Evolutionary conservation across 441 rosid species (phyloP).

Genomic region (Breynia disticha): DNA sequence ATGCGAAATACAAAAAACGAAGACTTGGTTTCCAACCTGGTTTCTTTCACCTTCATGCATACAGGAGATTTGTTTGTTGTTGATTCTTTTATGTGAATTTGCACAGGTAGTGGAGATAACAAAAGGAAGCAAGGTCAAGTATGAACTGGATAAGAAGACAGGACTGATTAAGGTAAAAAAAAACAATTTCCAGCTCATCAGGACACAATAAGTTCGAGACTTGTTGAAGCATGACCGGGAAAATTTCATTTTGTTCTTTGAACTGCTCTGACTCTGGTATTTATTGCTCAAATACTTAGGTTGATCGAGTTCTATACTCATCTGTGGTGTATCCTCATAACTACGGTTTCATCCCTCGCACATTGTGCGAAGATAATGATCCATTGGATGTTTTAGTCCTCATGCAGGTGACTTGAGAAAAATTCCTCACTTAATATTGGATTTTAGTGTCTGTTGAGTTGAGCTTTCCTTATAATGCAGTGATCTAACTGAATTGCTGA

Average conservation of each 20-base stretch:
- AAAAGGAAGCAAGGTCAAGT: slow-evolving; percentile 91
- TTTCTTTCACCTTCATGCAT: neutral
- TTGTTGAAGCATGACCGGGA: neutral
- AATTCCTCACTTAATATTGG: neutral
- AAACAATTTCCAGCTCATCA: slow-evolving; percentile 1
- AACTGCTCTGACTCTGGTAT: neutral
- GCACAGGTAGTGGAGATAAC: slow-evolving; percentile 81
- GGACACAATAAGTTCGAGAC: neutral
- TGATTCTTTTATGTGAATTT: slow-evolving; percentile 10
- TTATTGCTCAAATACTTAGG: slow-evolving; percentile 32
- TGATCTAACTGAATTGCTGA: slow-evolving; percentile 4
- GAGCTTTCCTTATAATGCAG: slow-evolving; percentile 6
- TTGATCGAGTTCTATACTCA: slow-evolving; percentile 75
- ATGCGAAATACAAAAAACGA: neutral
- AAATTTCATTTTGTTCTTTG: neutral
- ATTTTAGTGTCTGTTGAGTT: neutral
- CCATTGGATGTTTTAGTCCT: slow-evolving; percentile 83
- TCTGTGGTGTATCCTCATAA: slow-evolving; percentile 95
- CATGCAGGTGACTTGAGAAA: slow-evolving; percentile 56
- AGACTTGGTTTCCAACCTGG: neutral
- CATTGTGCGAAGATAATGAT: slow-evolving; percentile 92
- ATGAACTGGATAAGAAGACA: slow-evolving; percentile 92
- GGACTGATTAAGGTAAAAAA: slow-evolving; percentile 70
- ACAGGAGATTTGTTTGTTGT: neutral
- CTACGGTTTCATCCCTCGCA: slow-evolving; percentile 88